Conservation (phyloP, 2,329 filamentous ascomycete species). For the Pestalotiopsis sp. region DNA sequence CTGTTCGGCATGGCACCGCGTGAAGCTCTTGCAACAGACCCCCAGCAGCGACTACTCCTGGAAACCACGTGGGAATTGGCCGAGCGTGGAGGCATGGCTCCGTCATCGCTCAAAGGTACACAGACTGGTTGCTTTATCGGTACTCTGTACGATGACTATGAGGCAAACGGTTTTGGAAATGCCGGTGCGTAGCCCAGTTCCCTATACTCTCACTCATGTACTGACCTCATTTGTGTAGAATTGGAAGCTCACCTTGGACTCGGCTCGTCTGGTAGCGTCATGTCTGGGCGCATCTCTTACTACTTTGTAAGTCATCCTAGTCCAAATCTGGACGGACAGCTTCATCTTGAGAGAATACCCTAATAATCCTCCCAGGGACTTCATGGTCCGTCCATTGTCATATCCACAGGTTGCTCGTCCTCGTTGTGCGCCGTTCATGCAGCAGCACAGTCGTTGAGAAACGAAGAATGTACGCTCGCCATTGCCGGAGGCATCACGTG, state of each 20-base stretch:
- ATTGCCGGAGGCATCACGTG: constrained; percentile 20
- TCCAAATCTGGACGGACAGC: background rate
- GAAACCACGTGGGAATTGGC: constrained; percentile 9
- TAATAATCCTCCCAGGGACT: constrained; percentile 4
- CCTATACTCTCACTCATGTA: background rate
- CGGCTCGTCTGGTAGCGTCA: constrained; percentile 1
- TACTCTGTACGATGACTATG: constrained; percentile 8
- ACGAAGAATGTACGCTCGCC: constrained; percentile 21
- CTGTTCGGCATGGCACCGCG: constrained; percentile 8
- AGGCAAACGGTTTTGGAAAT: constrained; percentile 11
- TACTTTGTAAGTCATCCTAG: constrained; percentile 1
- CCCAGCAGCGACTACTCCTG: constrained; percentile 8
- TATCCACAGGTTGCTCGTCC: constrained; percentile 19
- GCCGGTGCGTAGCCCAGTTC: background rate
- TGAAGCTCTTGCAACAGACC: constrained; percentile 6
- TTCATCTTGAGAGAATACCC: no score
- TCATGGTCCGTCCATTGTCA: constrained; percentile 7
- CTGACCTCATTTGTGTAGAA: background rate
- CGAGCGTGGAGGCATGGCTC: constrained; percentile 10
- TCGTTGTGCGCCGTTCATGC: constrained; percentile 18
- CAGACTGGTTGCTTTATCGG: constrained; percentile 10
- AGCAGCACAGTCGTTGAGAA: constrained; percentile 20
- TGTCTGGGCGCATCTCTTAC: constrained; percentile 11
- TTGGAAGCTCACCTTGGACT: constrained; percentile 9
- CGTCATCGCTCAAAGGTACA: constrained; percentile 4